These are phyloP conservation scores for Phlegmacium glaucopus DNA, from an alignment of 768 basidiomycete species.

Conservation along the genomic window DNA sequence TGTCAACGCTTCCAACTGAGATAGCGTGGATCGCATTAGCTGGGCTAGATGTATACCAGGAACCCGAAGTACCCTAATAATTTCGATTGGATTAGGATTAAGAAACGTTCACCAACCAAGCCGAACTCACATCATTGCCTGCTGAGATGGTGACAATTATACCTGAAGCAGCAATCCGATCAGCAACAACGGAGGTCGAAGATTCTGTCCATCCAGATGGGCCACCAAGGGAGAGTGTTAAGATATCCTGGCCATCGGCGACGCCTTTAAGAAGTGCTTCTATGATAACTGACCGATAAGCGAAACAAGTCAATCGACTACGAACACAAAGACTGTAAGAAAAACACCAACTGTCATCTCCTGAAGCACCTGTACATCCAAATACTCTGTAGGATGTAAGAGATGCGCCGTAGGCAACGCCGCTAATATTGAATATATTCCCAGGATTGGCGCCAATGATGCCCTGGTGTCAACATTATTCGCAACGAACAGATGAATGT, in stretches of 20 bases:
- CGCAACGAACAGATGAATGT: not conserved
- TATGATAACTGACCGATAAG: constrained; percentile 27
- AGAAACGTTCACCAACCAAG: not conserved
- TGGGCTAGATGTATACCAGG: constrained; percentile 56
- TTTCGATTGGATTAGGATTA: not conserved
- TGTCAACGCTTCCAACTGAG: constrained; percentile 51
- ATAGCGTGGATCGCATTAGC: constrained; percentile 53
- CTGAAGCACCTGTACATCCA: constrained; percentile 48
- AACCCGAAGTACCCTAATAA: constrained; percentile 49
- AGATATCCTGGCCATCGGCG: constrained; percentile 53
- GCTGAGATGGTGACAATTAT: constrained; percentile 61
- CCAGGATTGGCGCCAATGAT: constrained; percentile 58
- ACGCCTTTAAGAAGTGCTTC: constrained; percentile 48
- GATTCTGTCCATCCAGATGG: constrained; percentile 60
- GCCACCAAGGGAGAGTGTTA: constrained; percentile 62
- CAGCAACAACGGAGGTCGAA: constrained; percentile 49
- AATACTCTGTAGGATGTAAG: constrained; percentile 56
- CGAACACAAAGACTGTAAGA: not conserved
- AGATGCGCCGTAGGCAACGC: constrained; percentile 59
- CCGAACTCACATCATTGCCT: constrained; percentile 39
- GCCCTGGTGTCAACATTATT: constrained; percentile 24
- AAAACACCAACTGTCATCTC: constrained; percentile 42
- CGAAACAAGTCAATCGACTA: not conserved
- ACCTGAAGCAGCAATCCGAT: constrained; percentile 53
- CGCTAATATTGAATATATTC: constrained; percentile 62